phyloP scores from a whole-genome alignment of 495 filamentous ascomycete genomes.

The Corynascus novoguineensis region DNA sequence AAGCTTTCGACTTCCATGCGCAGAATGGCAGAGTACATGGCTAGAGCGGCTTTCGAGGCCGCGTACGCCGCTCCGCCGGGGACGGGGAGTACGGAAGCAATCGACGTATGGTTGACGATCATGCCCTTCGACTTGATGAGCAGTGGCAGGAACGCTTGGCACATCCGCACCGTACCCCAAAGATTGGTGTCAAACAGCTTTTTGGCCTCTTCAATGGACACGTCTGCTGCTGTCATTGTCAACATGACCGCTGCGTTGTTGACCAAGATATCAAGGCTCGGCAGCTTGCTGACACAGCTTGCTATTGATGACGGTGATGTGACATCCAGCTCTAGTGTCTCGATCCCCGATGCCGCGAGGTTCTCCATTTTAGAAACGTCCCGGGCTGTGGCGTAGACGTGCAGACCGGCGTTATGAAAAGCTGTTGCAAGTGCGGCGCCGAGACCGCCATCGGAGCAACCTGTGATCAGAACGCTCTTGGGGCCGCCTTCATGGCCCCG shows the following conservation, averaged over 20 bases:
- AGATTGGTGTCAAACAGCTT: not conserved
- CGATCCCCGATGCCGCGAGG: not conserved
- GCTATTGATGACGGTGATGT: not conserved
- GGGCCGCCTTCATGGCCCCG: too few species aligned
- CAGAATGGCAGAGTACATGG: slow-evolving; percentile 40
- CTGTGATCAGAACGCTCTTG: not conserved
- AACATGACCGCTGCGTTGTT: not conserved
- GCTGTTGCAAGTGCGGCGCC: not conserved
- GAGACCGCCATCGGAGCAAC: not conserved
- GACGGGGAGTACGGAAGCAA: slow-evolving; percentile 15
- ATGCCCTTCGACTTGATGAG: not conserved
- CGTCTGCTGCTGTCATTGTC: not conserved
- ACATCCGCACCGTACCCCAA: not conserved
- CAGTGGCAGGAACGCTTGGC: not conserved
- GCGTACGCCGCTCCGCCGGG: slow-evolving; percentile 44
- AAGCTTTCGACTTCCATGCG: slow-evolving; percentile 52
- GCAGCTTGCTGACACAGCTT: not conserved
- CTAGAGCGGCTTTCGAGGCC: slow-evolving; percentile 50
- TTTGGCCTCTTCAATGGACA: not conserved
- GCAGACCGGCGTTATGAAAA: not conserved
- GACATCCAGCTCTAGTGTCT: not conserved
- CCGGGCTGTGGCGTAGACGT: not conserved
- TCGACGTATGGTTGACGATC: not conserved
- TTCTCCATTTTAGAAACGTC: not conserved
- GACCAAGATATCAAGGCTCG: not conserved